Evolutionary conservation across 2,329 filamentous ascomycete species (phyloP).

Genomic region (Fusarium chaquense): DNA sequence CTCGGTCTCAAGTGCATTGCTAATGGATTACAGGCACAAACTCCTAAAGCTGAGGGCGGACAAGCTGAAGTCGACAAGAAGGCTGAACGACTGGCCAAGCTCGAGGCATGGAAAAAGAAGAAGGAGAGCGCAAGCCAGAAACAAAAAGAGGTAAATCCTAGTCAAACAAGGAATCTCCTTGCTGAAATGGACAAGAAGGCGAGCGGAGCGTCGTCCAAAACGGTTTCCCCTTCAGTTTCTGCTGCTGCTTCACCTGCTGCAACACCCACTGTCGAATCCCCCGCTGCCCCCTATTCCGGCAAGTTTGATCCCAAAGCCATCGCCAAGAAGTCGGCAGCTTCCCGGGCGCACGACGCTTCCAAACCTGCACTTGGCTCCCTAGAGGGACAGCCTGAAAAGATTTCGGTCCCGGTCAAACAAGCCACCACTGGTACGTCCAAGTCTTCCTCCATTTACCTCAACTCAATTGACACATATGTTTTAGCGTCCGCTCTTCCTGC

Average conservation of each 20-base stretch:
- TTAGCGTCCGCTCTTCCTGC: constrained; percentile 70
- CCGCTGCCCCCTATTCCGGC: constrained; percentile 73
- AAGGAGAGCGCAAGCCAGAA: constrained; percentile 81
- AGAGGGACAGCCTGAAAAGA: constrained; percentile 54
- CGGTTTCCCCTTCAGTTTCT: constrained; percentile 64
- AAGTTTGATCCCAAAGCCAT: constrained; percentile 92
- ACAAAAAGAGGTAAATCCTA: constrained; percentile 74
- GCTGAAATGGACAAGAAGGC: constrained; percentile 81
- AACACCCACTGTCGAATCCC: constrained; percentile 60
- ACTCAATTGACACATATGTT: constrained; percentile 42
- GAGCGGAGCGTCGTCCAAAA: constrained; percentile 58
- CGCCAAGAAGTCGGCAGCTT: constrained; percentile 78
- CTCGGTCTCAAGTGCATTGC: constrained; percentile 37
- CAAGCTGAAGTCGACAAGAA: constrained; percentile 79
- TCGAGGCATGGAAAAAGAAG: constrained; percentile 94
- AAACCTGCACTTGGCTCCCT: constrained; percentile 63
- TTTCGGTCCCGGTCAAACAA: constrained; percentile 51
- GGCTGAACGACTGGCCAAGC: constrained; percentile 81
- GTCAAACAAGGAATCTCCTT: constrained; percentile 74
- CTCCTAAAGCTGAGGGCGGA: constrained; percentile 58
- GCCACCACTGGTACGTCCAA: constrained; percentile 53
- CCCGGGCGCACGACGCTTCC: constrained; percentile 66
- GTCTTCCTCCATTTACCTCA: not conserved
- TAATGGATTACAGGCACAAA: constrained; percentile 61
- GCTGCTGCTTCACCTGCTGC: constrained; percentile 64